phyloP scores from a whole-genome alignment of 1,284 basidiomycete species.

The Tylopilus sp. region DNA sequence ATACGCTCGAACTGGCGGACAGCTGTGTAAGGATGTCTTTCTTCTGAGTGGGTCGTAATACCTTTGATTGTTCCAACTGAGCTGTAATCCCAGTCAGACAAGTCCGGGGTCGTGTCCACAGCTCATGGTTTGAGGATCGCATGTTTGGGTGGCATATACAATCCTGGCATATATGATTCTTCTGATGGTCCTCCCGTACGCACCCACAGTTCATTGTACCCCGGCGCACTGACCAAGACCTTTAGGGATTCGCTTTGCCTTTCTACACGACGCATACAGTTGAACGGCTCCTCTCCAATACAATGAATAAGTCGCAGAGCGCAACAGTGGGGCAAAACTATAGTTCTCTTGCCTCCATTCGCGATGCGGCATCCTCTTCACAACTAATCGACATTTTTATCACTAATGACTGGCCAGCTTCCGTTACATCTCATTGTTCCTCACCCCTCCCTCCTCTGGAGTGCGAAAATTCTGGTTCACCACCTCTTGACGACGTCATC shows the following conservation, averaged over 20 bases:
- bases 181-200: slow-evolving; percentile 58
- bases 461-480: slow-evolving; percentile 43
- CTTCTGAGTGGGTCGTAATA: slow-evolving; percentile 62
- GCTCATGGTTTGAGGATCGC: slow-evolving; percentile 82
- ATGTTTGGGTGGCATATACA: slow-evolving; percentile 76
- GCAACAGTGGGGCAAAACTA: slow-evolving; percentile 42
- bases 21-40: slow-evolving; percentile 78
- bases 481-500: slow-evolving; percentile 66
- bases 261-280: slow-evolving; percentile 68
- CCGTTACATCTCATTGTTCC: slow-evolving; percentile 62
- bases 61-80: background rate
- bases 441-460: slow-evolving; percentile 46
- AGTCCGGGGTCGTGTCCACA: slow-evolving; percentile 78
- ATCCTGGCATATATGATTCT: slow-evolving; percentile 54
- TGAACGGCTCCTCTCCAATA: slow-evolving; percentile 66
- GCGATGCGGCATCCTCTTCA: slow-evolving; percentile 53
- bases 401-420: slow-evolving; percentile 73
- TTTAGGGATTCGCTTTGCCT: slow-evolving; percentile 65
- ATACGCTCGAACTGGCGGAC: slow-evolving; percentile 69
- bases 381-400: slow-evolving; percentile 79
- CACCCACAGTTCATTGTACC: slow-evolving; percentile 10
- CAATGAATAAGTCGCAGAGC: slow-evolving; percentile 46
- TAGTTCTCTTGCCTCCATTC: slow-evolving; percentile 64
- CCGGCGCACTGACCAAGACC: background rate
- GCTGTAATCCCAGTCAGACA: slow-evolving; percentile 48